phyloP scores from a whole-genome alignment of 108 stramenopile species.

The Cyclotella cryptica region DNA sequence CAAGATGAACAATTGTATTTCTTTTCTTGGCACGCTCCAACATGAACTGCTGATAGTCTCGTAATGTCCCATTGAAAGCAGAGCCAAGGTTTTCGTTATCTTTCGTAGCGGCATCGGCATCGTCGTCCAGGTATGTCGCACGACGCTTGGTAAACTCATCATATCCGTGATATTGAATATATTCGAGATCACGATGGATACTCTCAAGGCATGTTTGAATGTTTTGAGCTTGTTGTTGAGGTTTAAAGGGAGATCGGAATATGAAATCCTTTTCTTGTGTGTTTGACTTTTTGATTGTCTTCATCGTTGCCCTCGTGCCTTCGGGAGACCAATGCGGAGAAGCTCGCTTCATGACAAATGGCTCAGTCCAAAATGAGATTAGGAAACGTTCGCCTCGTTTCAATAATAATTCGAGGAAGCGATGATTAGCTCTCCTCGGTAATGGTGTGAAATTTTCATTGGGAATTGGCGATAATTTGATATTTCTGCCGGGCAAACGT shows the following conservation, averaged over 20 bases:
- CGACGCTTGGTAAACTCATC: constrained; percentile 13
- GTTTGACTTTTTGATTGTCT: not conserved
- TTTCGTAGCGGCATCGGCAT: not conserved
- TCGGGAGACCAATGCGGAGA: not conserved
- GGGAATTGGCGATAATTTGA: no score
- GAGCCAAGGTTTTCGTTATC: constrained; percentile 16
- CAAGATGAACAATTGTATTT: constrained; percentile 70
- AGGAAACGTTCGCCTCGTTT: no score
- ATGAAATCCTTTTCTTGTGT: constrained; percentile 11
- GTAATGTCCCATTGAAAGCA: constrained; percentile 39
- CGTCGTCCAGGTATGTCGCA: not conserved
- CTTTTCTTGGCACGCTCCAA: constrained; percentile 57
- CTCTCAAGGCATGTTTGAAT: not conserved
- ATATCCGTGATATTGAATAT: constrained; percentile 10
- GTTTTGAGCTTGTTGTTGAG: constrained; percentile 11
- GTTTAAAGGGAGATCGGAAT: constrained; percentile 16
- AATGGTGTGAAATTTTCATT: no score
- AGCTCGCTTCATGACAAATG: not conserved
- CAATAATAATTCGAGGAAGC: no score
- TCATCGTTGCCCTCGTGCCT: not conserved
- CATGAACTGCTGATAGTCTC: constrained; percentile 62
- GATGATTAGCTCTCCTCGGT: no score
- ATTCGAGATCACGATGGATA: constrained; percentile 23
- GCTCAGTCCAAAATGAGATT: no score
- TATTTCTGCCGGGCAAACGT: no score